phyloP scores from a whole-genome alignment of 257 asterid genomes.

The Solanum chilense region DNA sequence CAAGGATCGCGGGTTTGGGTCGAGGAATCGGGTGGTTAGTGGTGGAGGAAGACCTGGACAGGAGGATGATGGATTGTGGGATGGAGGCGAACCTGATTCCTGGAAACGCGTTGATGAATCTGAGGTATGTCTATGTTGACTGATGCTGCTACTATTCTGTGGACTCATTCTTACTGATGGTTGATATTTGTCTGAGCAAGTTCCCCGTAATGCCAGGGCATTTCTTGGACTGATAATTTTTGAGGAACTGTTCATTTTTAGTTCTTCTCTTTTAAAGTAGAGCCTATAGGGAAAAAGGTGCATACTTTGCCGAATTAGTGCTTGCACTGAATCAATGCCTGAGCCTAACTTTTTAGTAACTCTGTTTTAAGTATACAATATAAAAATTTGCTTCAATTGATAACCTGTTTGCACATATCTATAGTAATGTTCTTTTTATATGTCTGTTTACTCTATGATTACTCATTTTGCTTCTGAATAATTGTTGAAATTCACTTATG shows the following conservation, averaged over 20 bases:
- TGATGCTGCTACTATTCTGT: background rate
- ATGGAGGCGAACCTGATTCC: slow-evolving; percentile 81
- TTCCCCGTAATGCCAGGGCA: background rate
- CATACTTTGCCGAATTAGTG: background rate
- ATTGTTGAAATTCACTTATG: background rate
- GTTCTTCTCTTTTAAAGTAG: background rate
- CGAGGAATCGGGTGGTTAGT: slow-evolving; percentile 29
- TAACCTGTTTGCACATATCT: background rate
- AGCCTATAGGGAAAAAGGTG: background rate
- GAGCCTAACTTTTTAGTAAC: background rate
- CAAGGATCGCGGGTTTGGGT: slow-evolving; percentile 28
- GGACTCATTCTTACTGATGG: background rate
- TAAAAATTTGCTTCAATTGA: background rate
- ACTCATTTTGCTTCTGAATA: background rate
- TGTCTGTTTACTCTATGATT: background rate
- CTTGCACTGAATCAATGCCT: background rate
- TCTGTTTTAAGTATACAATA: background rate
- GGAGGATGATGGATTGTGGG: slow-evolving; percentile 74
- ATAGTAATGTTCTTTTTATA: background rate
- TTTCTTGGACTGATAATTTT: background rate
- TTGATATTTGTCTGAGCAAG: background rate
- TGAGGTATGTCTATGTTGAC: slow-evolving; percentile 36
- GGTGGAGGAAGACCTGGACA: slow-evolving; percentile 21
- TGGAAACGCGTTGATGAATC: slow-evolving; percentile 95
- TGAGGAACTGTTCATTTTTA: background rate